Percentiles rank a stretch among this genome's conserved stretches.
phyloP scores from a whole-genome alignment of 2,329 filamentous ascomycete genomes.

The Incumbomyces delicatus region DNA sequence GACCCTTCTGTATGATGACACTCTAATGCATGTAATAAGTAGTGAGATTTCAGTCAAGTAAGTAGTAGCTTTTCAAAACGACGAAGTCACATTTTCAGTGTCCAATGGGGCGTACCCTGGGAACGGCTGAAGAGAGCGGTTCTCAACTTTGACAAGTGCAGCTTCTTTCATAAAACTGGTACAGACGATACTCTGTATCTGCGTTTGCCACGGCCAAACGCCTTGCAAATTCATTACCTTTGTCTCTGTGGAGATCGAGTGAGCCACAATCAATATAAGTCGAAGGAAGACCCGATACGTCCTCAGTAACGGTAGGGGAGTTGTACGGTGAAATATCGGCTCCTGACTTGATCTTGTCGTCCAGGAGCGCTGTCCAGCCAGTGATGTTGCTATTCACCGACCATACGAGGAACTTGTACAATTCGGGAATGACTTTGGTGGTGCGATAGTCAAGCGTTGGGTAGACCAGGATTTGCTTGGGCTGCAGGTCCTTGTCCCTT shows the following conservation, averaged over 20 bases:
- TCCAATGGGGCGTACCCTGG: too few species aligned
- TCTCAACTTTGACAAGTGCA: too few species aligned
- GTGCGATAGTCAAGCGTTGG: slow-evolving; percentile 41
- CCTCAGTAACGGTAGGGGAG: slow-evolving; percentile 29
- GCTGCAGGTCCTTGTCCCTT: slow-evolving; percentile 25
- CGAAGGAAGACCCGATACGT: slow-evolving; percentile 32
- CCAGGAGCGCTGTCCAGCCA: slow-evolving; percentile 34
- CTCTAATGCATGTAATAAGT: too few species aligned
- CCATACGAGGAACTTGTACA: slow-evolving; percentile 30
- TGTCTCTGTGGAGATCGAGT: slow-evolving; percentile 35
- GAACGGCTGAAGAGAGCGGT: too few species aligned
- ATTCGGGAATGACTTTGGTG: slow-evolving; percentile 25
- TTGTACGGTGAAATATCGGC: slow-evolving; percentile 22
- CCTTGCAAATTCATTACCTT: slow-evolving; percentile 32
- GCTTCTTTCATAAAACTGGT: too few species aligned
- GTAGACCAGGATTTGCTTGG: slow-evolving; percentile 36
- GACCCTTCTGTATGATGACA: too few species aligned
- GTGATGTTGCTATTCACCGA: slow-evolving; percentile 29
- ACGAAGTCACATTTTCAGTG: too few species aligned
- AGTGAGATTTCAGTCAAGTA: too few species aligned
- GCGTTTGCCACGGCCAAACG: slow-evolving; percentile 34
- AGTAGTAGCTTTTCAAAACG: too few species aligned
- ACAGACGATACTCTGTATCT: slow-evolving; percentile 36
- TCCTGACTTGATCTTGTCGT: slow-evolving; percentile 19
- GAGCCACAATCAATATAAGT: slow-evolving; percentile 37